phyloP scores from a whole-genome alignment of 108 stramenopile species.

The Skeletonema menzelii region DNA sequence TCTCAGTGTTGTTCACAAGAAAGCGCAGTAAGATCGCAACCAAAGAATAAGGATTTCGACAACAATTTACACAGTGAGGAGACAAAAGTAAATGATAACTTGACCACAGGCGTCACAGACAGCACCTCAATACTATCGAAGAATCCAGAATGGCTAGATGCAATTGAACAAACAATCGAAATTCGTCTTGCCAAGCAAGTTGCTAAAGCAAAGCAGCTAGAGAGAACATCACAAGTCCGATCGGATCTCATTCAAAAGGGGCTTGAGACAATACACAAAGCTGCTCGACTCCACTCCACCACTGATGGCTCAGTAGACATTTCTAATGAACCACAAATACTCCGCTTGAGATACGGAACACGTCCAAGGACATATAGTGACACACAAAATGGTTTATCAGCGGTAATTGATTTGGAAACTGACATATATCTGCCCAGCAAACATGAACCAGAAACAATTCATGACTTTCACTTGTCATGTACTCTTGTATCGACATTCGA shows the following conservation, averaged over 20 bases:
- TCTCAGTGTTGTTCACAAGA: background rate
- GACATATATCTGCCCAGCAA: slow-evolving; percentile 23
- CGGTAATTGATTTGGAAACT: slow-evolving; percentile 39
- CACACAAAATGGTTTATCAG: slow-evolving; percentile 23
- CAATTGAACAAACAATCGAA: slow-evolving; percentile 35
- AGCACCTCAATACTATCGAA: background rate
- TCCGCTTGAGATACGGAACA: slow-evolving; percentile 36
- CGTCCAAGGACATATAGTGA: slow-evolving; percentile 31
- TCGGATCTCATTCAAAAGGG: slow-evolving; percentile 26
- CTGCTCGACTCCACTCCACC: background rate
- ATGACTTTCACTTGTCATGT: slow-evolving; percentile 49
- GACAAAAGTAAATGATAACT: background rate
- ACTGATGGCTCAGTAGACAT: background rate
- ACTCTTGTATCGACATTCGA: background rate
- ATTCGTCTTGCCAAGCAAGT: slow-evolving; percentile 23
- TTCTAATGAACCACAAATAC: slow-evolving; percentile 14
- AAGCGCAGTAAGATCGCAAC: background rate
- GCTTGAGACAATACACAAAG: slow-evolving; percentile 25
- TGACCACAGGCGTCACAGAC: background rate
- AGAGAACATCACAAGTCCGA: slow-evolving; percentile 19
- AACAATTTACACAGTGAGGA: background rate
- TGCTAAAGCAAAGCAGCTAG: slow-evolving; percentile 13
- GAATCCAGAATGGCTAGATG: slow-evolving; percentile 27
- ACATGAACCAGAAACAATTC: background rate
- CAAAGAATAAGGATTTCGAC: background rate